Conservation (phyloP, 805 yeast genomes). For the Diddensiella santjacobensis region DNA sequence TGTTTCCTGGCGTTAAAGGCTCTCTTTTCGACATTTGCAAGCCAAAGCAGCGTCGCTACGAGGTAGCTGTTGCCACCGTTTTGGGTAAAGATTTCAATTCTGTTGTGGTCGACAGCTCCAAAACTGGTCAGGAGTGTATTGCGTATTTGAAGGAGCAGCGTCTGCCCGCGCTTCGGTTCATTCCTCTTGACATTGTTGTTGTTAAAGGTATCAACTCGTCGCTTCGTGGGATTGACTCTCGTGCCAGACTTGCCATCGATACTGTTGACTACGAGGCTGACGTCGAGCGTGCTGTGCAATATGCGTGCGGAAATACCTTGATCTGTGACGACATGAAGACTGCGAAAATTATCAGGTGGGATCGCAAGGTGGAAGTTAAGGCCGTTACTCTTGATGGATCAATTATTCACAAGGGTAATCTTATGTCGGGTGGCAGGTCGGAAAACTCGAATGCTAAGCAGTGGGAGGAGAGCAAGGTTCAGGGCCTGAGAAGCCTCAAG, state of each 20-base stretch:
- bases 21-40: constrained; percentile 73
- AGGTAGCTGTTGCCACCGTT: constrained; percentile 67
- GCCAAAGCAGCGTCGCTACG: constrained; percentile 69
- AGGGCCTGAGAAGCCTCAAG: constrained; percentile 47
- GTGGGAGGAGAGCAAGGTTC: constrained; percentile 63
- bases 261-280: constrained; percentile 61
- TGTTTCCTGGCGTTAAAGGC: constrained; percentile 85
- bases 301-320: constrained; percentile 73
- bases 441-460: constrained; percentile 43
- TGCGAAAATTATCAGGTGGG: constrained; percentile 76
- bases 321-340: constrained; percentile 66
- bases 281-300: constrained; percentile 71
- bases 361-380: constrained; percentile 52
- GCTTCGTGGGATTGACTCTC: constrained; percentile 47
- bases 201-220: constrained; percentile 51
- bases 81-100: constrained; percentile 80
- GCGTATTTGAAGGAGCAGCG: constrained; percentile 79
- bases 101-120: constrained; percentile 69
- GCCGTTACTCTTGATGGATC: constrained; percentile 82
- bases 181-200: constrained; percentile 78
- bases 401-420: constrained; percentile 75
- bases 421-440: constrained; percentile 87
- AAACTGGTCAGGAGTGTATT: constrained; percentile 72
- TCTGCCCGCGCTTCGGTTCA: constrained; percentile 78
- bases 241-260: constrained; percentile 68